These are phyloP conservation scores for Nelumbo lutea DNA, from an alignment of 164 flowering plant species.

Conservation along the genomic window DNA sequence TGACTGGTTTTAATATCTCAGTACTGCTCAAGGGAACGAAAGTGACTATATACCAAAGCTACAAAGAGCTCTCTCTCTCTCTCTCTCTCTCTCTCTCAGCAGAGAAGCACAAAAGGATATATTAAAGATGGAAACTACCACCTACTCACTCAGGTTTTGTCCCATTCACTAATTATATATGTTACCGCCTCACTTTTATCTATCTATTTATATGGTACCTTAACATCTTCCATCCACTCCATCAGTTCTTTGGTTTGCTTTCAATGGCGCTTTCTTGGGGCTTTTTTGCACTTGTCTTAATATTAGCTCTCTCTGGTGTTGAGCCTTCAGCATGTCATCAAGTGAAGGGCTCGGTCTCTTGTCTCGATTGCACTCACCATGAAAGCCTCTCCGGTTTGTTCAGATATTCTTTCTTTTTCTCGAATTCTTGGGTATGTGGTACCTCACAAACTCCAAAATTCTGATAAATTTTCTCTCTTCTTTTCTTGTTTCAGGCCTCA, in stretches of 20 bases:
- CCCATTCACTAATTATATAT: too few relatives aligned
- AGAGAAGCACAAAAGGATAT: too few relatives aligned
- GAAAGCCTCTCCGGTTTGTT: constrained; percentile 34
- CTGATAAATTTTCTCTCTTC: neutral
- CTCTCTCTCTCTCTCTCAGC: too few relatives aligned
- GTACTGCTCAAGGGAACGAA: too few relatives aligned
- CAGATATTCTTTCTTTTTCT: neutral
- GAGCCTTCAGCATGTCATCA: constrained; percentile 28
- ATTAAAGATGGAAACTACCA: too few relatives aligned
- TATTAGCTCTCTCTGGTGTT: constrained; percentile 19
- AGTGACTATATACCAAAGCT: too few relatives aligned
- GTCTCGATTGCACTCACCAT: constrained; percentile 39
- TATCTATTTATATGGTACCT: too few relatives aligned
- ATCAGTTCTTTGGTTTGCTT: neutral
- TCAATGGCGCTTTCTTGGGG: constrained; percentile 7
- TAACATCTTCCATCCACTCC: too few relatives aligned
- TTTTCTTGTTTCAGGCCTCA: constrained; percentile 32
- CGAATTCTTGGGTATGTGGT: neutral
- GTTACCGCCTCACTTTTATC: too few relatives aligned
- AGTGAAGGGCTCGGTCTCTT: constrained; percentile 44
- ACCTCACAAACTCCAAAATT: neutral
- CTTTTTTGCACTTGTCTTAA: constrained; percentile 21
- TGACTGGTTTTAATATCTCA: too few relatives aligned
- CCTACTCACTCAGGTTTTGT: too few relatives aligned
- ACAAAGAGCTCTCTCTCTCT: too few relatives aligned